These are phyloP conservation scores for Lophium mytilinum DNA, from an alignment of 495 filamentous ascomycete genomes.

Conservation along the genomic window DNA sequence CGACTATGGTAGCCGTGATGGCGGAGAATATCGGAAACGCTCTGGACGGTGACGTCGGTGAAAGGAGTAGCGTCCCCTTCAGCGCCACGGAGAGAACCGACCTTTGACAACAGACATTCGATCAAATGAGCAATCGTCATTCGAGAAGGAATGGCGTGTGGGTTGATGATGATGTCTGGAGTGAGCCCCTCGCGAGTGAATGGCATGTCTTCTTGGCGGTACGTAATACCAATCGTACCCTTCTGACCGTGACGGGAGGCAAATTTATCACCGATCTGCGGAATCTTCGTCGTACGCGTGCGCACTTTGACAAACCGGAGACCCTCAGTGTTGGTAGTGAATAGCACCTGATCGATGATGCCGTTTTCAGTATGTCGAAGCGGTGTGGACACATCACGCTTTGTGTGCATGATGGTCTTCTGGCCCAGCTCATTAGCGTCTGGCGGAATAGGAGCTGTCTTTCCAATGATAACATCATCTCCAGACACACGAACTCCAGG, in stretches of 20 bases:
- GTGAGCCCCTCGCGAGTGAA: constrained; percentile 87
- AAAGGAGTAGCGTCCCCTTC: constrained; percentile 98
- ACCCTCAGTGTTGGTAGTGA: constrained; percentile 87
- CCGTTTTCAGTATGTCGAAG: constrained; percentile 91
- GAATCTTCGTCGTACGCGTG: constrained; percentile 93
- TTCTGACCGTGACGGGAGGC: constrained; percentile 98
- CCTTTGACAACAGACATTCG: constrained; percentile 95
- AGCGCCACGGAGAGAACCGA: constrained; percentile 77
- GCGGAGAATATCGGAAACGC: constrained; percentile 80
- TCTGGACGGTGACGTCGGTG: constrained; percentile 93
- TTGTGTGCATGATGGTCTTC: constrained; percentile 77
- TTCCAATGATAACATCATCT: constrained; percentile 98
- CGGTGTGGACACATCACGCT: constrained; percentile 90
- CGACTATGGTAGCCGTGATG: constrained; percentile 92
- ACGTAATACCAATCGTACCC: constrained; percentile 97
- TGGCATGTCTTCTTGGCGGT: constrained; percentile 96
- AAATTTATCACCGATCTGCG: constrained; percentile 99
- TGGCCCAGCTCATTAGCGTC: constrained; percentile 92
- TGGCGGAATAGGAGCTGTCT: constrained; percentile 86
- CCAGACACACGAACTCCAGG: constrained; percentile 91
- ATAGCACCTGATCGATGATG: constrained; percentile 85
- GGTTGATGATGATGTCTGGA: constrained; percentile 97
- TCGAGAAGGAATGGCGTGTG: constrained; percentile 97
- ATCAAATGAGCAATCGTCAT: constrained; percentile 99
- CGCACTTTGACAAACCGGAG: constrained; percentile 92